phyloP scores from a whole-genome alignment of 2,329 filamentous ascomycete species.

The Penicillium freii region DNA sequence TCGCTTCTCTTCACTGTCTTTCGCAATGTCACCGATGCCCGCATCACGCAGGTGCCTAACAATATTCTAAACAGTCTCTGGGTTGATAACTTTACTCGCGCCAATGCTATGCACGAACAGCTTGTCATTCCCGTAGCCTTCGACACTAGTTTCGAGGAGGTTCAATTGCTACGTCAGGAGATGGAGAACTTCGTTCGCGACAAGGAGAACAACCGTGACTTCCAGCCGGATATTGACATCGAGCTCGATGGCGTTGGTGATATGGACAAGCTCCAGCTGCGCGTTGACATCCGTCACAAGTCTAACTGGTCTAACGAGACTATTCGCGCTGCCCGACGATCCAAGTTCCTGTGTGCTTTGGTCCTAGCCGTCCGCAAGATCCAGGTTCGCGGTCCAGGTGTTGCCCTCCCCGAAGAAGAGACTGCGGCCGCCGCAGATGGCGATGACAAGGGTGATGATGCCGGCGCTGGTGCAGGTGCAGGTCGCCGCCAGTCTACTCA shows the following conservation, averaged over 20 bases:
- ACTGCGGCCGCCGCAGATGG: constrained; percentile 49
- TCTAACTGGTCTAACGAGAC: constrained; percentile 87
- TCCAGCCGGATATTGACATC: constrained; percentile 78
- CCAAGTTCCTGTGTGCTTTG: constrained; percentile 95
- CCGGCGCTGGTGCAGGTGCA: constrained; percentile 48
- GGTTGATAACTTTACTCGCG: constrained; percentile 91
- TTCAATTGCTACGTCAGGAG: constrained; percentile 79
- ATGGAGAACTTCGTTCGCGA: constrained; percentile 80
- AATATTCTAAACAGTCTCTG: constrained; percentile 88
- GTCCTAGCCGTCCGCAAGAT: constrained; percentile 81
- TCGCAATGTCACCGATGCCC: constrained; percentile 75
- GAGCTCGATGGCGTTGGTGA: constrained; percentile 76
- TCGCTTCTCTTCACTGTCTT: constrained; percentile 93
- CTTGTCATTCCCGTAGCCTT: constrained; percentile 78
- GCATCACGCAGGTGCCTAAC: constrained; percentile 81
- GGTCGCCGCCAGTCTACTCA: constrained; percentile 15
- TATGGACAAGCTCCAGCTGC: constrained; percentile 82
- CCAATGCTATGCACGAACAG: constrained; percentile 85
- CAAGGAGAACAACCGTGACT: constrained; percentile 86
- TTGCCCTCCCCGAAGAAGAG: constrained; percentile 52
- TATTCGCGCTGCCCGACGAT: constrained; percentile 75
- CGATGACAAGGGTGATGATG: constrained; percentile 65
- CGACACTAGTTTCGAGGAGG: constrained; percentile 83
- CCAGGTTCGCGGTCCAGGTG: constrained; percentile 79
- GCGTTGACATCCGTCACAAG: constrained; percentile 85